Evolutionary conservation across 495 filamentous ascomycete species (phyloP).

Genomic region (Penicillium verhagenii): DNA sequence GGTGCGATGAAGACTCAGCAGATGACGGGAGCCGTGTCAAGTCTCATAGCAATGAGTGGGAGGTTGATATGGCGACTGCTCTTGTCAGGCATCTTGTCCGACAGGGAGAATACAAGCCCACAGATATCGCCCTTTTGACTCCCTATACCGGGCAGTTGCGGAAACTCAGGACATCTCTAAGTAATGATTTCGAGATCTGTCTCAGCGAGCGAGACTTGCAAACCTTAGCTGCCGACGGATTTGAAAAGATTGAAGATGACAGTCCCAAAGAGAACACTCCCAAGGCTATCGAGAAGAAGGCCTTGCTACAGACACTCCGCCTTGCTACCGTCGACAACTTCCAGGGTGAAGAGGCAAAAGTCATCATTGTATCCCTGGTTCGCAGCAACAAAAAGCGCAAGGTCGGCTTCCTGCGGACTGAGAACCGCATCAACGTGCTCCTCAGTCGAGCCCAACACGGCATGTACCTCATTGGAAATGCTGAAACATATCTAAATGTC

Average conservation of each 20-base stretch:
- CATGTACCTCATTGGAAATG: slow-evolving; percentile 83
- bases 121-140: slow-evolving; percentile 77
- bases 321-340: slow-evolving; percentile 88
- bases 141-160: slow-evolving; percentile 74
- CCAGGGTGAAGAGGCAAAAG: slow-evolving; percentile 78
- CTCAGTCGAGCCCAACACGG: slow-evolving; percentile 72
- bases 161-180: slow-evolving; percentile 53
- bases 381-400: slow-evolving; percentile 62
- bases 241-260: slow-evolving; percentile 28
- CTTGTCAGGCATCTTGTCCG: slow-evolving; percentile 71
- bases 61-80: slow-evolving; percentile 63
- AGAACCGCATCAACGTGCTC: slow-evolving; percentile 80
- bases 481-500: slow-evolving; percentile 52
- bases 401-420: slow-evolving; percentile 72
- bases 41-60: slow-evolving; percentile 66
- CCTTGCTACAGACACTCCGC: slow-evolving; percentile 58
- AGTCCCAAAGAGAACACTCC: slow-evolving; percentile 4
- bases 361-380: slow-evolving; percentile 80
- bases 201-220: slow-evolving; percentile 67
- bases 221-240: slow-evolving; percentile 53
- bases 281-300: no score
- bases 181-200: slow-evolving; percentile 55
- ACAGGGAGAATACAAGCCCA: slow-evolving; percentile 62
- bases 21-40: slow-evolving; percentile 52
- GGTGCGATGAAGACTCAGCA: no score